Conservation (phyloP, 345 rosid genomes). For the Bretschneidera sinensis region DNA sequence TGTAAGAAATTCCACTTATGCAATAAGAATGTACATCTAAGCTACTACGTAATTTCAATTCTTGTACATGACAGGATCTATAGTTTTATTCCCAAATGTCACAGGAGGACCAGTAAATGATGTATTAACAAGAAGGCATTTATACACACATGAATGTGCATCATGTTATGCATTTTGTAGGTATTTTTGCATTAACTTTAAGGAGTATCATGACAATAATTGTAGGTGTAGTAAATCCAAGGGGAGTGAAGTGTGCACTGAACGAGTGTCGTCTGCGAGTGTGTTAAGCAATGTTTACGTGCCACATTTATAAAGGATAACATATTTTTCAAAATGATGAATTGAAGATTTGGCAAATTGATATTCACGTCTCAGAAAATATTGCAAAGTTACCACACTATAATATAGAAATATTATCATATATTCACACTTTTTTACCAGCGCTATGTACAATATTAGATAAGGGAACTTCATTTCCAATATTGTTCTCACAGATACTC, state of each 20-base stretch:
- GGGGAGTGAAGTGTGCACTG: too few relatives aligned
- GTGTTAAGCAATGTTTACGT: too few relatives aligned
- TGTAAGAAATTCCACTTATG: constrained; percentile 4
- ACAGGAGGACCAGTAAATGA: too few relatives aligned
- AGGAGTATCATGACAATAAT: too few relatives aligned
- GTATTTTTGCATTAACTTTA: too few relatives aligned
- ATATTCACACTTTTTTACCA: constrained; percentile 1
- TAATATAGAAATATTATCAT: constrained; percentile 1
- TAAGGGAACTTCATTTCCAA: not conserved
- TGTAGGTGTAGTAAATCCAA: too few relatives aligned
- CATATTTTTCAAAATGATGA: not conserved
- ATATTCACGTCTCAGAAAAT: not conserved
- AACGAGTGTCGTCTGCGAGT: too few relatives aligned
- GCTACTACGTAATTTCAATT: constrained; percentile 2
- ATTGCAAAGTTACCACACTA: not conserved
- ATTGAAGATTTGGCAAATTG: not conserved
- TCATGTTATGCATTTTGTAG: too few relatives aligned
- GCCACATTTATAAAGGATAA: not conserved
- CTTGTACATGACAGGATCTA: not conserved
- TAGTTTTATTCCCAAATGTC: not conserved
- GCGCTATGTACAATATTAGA: constrained; percentile 1
- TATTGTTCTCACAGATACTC: not conserved
- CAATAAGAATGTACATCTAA: constrained; percentile 1
- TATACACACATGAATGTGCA: constrained; percentile 6
- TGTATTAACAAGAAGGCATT: too few relatives aligned